A percentile compares a stretch with the other conserved stretches of the same genome.
phyloP scores from a whole-genome alignment of 2,329 filamentous ascomycete genomes.

The Neopestalotiopsis clavispora region DNA sequence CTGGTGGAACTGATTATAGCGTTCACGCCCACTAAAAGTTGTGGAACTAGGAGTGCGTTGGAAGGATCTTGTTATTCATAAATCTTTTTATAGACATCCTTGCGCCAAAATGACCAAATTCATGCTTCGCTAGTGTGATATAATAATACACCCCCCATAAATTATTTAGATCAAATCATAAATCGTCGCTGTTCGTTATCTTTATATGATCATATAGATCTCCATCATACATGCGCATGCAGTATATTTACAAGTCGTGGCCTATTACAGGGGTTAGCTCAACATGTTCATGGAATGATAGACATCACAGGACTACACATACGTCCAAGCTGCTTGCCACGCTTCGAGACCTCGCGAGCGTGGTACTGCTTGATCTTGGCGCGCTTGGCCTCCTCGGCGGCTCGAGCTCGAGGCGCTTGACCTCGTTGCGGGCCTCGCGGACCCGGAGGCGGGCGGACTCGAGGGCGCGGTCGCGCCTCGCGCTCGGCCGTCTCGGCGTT shows the following conservation, averaged over 20 bases:
- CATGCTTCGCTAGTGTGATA: slow-evolving; percentile 4
- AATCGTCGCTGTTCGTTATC: not conserved
- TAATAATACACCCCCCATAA: not conserved
- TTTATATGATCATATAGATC: slow-evolving; percentile 23
- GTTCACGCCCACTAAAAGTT: not conserved
- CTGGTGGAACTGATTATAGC: not conserved
- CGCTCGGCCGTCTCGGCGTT: slow-evolving; percentile 66
- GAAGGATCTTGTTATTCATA: not conserved
- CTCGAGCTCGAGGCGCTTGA: slow-evolving; percentile 68
- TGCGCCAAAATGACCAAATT: slow-evolving; percentile 5
- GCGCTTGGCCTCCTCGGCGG: slow-evolving; percentile 65
- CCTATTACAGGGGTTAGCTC: not conserved
- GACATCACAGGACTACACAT: slow-evolving; percentile 40
- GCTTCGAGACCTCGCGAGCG: slow-evolving; percentile 68
- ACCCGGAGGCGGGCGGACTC: slow-evolving; percentile 62
- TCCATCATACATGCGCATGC: slow-evolving; percentile 6
- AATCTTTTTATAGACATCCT: slow-evolving; percentile 1
- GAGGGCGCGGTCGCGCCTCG: slow-evolving; percentile 68
- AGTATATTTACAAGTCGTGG: slow-evolving; percentile 7
- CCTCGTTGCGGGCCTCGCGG: slow-evolving; percentile 66
- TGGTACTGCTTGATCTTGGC: slow-evolving; percentile 73
- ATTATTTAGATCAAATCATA: not conserved
- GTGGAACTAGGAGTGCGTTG: too few relatives aligned
- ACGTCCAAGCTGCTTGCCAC: slow-evolving; percentile 73
- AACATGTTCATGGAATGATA: not conserved